phyloP scores from a whole-genome alignment of 441 rosid species.

The Euphorbia schlechtendalii region DNA sequence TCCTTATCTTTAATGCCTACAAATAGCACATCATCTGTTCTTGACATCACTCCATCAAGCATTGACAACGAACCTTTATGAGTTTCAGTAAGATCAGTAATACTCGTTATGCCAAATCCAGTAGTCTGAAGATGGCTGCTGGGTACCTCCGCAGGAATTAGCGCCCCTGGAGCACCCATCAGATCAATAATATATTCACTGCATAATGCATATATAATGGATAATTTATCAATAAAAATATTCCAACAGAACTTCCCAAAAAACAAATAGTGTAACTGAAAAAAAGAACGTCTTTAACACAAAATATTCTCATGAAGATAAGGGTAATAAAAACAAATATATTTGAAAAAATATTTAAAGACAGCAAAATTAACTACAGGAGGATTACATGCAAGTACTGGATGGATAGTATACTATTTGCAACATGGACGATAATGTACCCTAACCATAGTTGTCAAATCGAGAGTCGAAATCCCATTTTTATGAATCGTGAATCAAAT shows the following conservation, averaged over 20 bases:
- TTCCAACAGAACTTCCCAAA: constrained; percentile 4
- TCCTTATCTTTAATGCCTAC: constrained; percentile 36
- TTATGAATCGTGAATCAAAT: too few relatives aligned
- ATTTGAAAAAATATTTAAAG: too few relatives aligned
- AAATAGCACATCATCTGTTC: constrained; percentile 28
- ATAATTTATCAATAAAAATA: constrained; percentile 12
- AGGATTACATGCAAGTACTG: background rate
- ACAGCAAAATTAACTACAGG: too few relatives aligned
- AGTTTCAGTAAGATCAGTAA: constrained; percentile 37
- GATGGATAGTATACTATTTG: background rate
- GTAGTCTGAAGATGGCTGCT: constrained; percentile 49
- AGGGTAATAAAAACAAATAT: background rate
- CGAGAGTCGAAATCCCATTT: too few relatives aligned
- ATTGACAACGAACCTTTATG: constrained; percentile 28
- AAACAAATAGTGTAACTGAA: background rate
- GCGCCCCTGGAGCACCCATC: constrained; percentile 98
- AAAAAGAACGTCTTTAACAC: background rate
- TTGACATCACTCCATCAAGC: constrained; percentile 33
- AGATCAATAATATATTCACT: constrained; percentile 95
- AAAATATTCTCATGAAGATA: background rate
- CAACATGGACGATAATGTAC: constrained; percentile 6
- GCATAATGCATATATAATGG: constrained; percentile 34
- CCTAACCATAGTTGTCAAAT: too few relatives aligned
- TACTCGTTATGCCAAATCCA: constrained; percentile 42
- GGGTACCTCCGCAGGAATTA: constrained; percentile 91